phyloP scores from a whole-genome alignment of 2,329 filamentous ascomycete genomes.

The Aureobasidium sp. region DNA sequence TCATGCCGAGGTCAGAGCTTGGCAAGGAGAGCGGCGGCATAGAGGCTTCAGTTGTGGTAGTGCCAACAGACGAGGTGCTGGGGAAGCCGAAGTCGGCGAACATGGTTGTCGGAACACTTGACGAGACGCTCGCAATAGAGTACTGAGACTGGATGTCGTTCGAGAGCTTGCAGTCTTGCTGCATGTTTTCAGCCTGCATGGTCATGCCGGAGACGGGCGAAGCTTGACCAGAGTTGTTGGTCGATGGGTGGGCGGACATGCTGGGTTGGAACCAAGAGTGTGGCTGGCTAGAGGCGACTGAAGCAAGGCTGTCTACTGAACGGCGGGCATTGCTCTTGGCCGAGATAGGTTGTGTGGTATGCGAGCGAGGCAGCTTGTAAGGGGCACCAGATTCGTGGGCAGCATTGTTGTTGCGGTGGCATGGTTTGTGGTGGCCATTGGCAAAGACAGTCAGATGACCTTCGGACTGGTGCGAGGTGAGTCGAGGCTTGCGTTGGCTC shows the following conservation, averaged over 20 bases:
- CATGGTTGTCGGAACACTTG: slow-evolving; percentile 9
- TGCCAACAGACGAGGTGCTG: slow-evolving; percentile 9
- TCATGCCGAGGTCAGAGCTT: slow-evolving; percentile 6
- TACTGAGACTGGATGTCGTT: neutral
- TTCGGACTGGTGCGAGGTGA: slow-evolving; percentile 53
- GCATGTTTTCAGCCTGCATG: neutral
- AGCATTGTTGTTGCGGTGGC: slow-evolving; percentile 57
- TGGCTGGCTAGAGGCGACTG: slow-evolving; percentile 2
- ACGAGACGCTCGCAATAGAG: neutral
- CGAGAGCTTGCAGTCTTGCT: neutral
- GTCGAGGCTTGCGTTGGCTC: slow-evolving; percentile 43
- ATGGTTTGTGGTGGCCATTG: slow-evolving; percentile 59
- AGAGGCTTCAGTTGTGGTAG: neutral
- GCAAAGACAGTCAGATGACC: slow-evolving; percentile 53
- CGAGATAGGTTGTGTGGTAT: slow-evolving; percentile 42
- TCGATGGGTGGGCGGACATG: neutral
- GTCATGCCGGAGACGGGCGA: slow-evolving; percentile 6
- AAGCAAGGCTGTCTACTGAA: slow-evolving; percentile 47
- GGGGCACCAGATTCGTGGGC: slow-evolving; percentile 56
- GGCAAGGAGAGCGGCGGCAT: slow-evolving; percentile 13
- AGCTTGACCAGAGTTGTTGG: slow-evolving; percentile 8
- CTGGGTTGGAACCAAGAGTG: neutral
- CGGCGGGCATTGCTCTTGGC: slow-evolving; percentile 42
- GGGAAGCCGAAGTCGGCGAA: slow-evolving; percentile 14
- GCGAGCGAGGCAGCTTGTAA: slow-evolving; percentile 53